Conservation (phyloP, 139 green algal genomes). For the Pseudopediastrum boryanum region DNA sequence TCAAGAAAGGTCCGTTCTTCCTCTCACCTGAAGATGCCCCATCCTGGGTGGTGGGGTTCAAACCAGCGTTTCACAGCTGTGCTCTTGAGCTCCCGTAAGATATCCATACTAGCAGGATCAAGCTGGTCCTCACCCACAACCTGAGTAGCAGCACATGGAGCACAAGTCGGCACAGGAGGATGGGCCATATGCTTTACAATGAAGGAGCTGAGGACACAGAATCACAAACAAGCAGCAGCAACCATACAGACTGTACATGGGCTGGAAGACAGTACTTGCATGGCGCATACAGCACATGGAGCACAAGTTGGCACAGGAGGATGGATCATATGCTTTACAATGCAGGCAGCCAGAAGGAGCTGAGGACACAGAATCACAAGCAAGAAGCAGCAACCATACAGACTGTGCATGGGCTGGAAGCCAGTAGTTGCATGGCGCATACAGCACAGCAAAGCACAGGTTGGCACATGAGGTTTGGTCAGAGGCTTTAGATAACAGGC, state of each 20-base stretch:
- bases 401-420: neutral
- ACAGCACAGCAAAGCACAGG: neutral
- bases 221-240: neutral
- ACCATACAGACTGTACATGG: no score
- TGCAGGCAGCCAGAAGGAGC: no score
- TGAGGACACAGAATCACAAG: constrained; percentile 41
- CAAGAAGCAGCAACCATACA: no score
- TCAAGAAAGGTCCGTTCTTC: no score
- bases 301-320: neutral
- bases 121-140: constrained; percentile 51
- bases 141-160: no score
- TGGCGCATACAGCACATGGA: neutral
- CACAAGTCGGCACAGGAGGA: neutral
- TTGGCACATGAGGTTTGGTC: neutral
- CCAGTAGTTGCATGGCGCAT: neutral
- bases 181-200: neutral
- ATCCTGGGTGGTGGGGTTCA: constrained; percentile 65
- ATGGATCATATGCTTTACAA: neutral
- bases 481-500: no score
- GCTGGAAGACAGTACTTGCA: neutral
- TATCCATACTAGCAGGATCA: constrained; percentile 58
- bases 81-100: constrained; percentile 58
- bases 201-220: constrained; percentile 52
- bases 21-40: constrained; percentile 47
- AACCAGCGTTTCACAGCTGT: constrained; percentile 58